Conservation (phyloP, 176 grass and related monocot genomes). For the Aegilops tauschii region DNA sequence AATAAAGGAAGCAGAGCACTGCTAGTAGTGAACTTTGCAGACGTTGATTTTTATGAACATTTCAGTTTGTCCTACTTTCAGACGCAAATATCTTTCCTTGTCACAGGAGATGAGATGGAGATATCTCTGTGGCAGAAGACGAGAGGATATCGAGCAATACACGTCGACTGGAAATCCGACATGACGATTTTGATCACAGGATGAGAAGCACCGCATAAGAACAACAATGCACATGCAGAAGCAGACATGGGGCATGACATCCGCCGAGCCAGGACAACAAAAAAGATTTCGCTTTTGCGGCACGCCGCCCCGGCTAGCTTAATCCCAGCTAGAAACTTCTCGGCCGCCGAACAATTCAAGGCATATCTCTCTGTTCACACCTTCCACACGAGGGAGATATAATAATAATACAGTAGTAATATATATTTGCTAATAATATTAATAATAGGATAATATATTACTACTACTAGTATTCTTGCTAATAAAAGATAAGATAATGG, state of each 20-base stretch:
- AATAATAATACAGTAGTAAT: too few relatives aligned
- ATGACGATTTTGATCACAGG: constrained; percentile 11
- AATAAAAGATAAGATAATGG: not conserved
- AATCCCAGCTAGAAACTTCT: not conserved
- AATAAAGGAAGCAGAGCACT: not conserved
- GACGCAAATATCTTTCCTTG: not conserved
- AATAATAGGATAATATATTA: not conserved
- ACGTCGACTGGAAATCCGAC: not conserved
- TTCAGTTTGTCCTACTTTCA: not conserved
- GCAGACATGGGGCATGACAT: not conserved
- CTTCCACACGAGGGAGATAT: not conserved
- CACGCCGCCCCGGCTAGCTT: not conserved
- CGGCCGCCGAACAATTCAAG: constrained; percentile 36
- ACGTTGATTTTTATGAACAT: not conserved
- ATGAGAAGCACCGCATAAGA: constrained; percentile 2
- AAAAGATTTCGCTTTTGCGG: not conserved
- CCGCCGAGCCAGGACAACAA: not conserved
- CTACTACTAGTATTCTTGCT: not conserved
- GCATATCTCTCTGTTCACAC: constrained; percentile 44
- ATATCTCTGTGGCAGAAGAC: not conserved
- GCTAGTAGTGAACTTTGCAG: not conserved
- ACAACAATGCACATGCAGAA: constrained; percentile 33
- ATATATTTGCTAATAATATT: not conserved
- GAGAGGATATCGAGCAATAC: not conserved
- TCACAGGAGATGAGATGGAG: not conserved